phyloP scores from a whole-genome alignment of 148 eudicot genomes.

The Polygonum maritimum region DNA sequence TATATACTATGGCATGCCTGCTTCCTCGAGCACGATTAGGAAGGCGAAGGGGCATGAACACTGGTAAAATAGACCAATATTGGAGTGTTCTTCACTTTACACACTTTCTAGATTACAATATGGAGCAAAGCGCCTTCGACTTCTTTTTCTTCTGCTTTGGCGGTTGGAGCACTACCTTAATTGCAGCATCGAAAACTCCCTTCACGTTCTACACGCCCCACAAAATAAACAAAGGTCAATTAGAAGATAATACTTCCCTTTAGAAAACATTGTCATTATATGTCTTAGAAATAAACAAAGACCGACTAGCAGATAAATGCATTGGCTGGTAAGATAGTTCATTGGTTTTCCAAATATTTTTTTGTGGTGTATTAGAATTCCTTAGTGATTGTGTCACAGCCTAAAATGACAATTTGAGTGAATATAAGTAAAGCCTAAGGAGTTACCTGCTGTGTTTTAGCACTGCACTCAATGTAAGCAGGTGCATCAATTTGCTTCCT shows the following conservation, averaged over 20 bases:
- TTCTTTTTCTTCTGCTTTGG: slow-evolving; percentile 95
- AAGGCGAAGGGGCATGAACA: slow-evolving; percentile 16
- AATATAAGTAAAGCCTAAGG: too few species aligned
- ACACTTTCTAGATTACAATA: slow-evolving; percentile 55
- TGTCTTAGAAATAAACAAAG: too few species aligned
- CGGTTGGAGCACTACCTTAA: slow-evolving; percentile 91
- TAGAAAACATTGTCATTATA: too few species aligned
- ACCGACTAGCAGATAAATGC: too few species aligned
- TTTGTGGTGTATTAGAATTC: too few species aligned
- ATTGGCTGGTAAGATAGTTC: too few species aligned
- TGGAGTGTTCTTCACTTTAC: slow-evolving; percentile 23
- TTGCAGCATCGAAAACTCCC: slow-evolving; percentile 89
- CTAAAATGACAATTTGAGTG: too few species aligned
- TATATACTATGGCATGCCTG: slow-evolving; percentile 29
- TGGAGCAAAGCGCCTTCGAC: slow-evolving; percentile 68
- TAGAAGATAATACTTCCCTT: too few species aligned
- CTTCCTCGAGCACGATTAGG: slow-evolving; percentile 35
- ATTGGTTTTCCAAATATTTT: too few species aligned
- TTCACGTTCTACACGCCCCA: slow-evolving; percentile 58
- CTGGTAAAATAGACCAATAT: slow-evolving; percentile 12
- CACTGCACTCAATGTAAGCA: slow-evolving; percentile 68
- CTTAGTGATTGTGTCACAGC: too few species aligned
- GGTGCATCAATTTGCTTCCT: slow-evolving; percentile 66
- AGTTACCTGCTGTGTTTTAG: slow-evolving; percentile 71
- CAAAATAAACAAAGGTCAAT: neutral